Base-by-base conservation (phyloP, 345 rosid genomes). In the Bruguiera gymnorhiza region DNA sequence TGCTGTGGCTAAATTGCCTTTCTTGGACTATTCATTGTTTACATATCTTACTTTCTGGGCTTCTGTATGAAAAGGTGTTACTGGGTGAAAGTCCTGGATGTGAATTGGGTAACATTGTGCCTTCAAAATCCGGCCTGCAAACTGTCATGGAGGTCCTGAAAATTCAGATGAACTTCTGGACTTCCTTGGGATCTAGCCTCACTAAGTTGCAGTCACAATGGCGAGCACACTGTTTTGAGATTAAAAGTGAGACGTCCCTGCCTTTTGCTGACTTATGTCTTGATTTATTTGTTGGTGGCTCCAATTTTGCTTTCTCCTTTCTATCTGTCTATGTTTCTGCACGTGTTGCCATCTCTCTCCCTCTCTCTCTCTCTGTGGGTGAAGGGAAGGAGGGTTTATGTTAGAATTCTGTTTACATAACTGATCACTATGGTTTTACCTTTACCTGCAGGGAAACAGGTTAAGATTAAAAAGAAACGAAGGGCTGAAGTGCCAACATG, bases 151-250 rank as follows among this genome's bases (percentile, higher is more conserved):
- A 95, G 71, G 98, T 95, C 63, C 63, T 92, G 82, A 85, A 83
- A 78, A 83, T 95, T 72, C 97, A 95, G 77, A 86, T 74, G 85
- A 83, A 83, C 65, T 86, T 79, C 82, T 95, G 99, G 99, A 87
- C 92, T 60, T 77, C 76, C 66, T 78, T 88, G 55, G 73, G 68
- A 55, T 58, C 85, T 29, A 68, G 65, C 72, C 78, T 76, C 37
- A 36, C 69, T 69, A 83, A 79, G 52, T 79, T 95, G 85, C 86
- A 88, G 78, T 79, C 83, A 5, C 84, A 80, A 39, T 83, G 87
- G 93, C 83, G 74, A 70, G 46, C 75, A n/a, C 71, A 70, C 70
- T 54, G 69, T 56, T 37, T 60, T 11, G 73, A 84, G 61, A 75
- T 75, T 76, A 82, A 75, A 73, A 88, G 99, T 92, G 78, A 88